Percentiles rank a stretch among this genome's conserved stretches.
Evolutionary conservation across 352 stramenopile genomes (phyloP).

Genomic region (Plasmopara viticola): DNA sequence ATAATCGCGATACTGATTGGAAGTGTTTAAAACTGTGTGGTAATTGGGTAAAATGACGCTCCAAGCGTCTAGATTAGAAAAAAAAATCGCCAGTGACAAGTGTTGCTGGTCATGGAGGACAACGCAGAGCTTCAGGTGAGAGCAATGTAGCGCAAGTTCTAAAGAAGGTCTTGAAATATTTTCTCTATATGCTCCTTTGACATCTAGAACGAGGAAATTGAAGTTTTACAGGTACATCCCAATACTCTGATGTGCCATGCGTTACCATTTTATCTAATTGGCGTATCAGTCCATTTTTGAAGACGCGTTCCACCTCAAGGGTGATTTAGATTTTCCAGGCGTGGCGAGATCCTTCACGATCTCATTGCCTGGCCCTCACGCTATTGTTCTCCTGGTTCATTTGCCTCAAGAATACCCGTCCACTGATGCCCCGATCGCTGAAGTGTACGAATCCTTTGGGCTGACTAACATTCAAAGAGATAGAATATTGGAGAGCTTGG

Average conservation of each 20-base stretch:
- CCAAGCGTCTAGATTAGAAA: constrained; percentile 11
- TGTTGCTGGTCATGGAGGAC: constrained; percentile 21
- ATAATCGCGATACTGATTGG: constrained; percentile 10
- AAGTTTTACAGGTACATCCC: constrained; percentile 56
- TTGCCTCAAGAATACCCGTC: constrained; percentile 67
- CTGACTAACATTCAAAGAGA: constrained; percentile 63
- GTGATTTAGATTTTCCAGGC: constrained; percentile 33
- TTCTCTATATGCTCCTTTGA: too few species aligned
- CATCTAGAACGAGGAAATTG: constrained; percentile 61
- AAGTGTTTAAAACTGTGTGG: constrained; percentile 6
- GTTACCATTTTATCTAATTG: background rate
- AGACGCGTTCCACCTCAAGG: constrained; percentile 51
- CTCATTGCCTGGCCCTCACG: constrained; percentile 48
- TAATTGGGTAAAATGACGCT: constrained; percentile 20
- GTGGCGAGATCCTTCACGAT: constrained; percentile 53
- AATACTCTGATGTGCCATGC: background rate
- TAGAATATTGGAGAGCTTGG: constrained; percentile 57
- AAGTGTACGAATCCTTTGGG: constrained; percentile 80
- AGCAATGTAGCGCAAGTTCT: background rate
- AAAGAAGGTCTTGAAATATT: background rate
- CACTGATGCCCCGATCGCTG: constrained; percentile 55
- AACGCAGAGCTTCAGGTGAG: constrained; percentile 57
- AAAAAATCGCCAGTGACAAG: constrained; percentile 16
- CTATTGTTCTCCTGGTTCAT: constrained; percentile 66
- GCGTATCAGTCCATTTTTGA: constrained; percentile 66